phyloP scores from a whole-genome alignment of 169 alveolate species.

The Plasmodium vinckei region DNA sequence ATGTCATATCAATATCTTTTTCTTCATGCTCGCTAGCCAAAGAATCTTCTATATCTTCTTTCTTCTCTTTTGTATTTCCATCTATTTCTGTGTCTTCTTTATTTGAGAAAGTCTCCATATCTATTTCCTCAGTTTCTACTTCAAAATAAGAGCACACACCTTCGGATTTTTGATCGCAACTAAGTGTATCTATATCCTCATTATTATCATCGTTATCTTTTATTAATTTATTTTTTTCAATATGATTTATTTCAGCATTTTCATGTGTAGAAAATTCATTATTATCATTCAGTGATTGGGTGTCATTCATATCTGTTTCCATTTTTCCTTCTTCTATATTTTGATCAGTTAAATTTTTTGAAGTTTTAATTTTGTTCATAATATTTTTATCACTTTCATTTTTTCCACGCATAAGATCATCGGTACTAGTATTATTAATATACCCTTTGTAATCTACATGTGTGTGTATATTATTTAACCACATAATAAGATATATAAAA shows the following conservation, averaged over 20 bases:
- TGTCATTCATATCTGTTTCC: neutral
- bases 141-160: neutral
- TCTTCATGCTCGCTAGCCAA: neutral
- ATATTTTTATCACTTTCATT: conserved; percentile 6
- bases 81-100: neutral
- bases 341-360: neutral
- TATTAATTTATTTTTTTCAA: neutral
- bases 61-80: neutral
- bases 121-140: neutral
- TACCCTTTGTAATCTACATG: conserved; percentile 61
- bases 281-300: neutral
- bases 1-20: neutral
- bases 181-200: neutral
- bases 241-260: neutral
- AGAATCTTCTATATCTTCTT: neutral
- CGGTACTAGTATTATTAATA: conserved; percentile 38
- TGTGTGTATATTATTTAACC: conserved; percentile 59
- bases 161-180: neutral
- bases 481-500: conserved; percentile 59
- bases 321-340: neutral
- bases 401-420: neutral
- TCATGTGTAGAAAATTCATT: neutral
- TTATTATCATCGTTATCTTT: neutral
- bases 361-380: neutral
- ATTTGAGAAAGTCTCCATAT: neutral